These are phyloP conservation scores for Houttuynia cordata DNA, from an alignment of 164 flowering plant genomes.

Conservation along the genomic window DNA sequence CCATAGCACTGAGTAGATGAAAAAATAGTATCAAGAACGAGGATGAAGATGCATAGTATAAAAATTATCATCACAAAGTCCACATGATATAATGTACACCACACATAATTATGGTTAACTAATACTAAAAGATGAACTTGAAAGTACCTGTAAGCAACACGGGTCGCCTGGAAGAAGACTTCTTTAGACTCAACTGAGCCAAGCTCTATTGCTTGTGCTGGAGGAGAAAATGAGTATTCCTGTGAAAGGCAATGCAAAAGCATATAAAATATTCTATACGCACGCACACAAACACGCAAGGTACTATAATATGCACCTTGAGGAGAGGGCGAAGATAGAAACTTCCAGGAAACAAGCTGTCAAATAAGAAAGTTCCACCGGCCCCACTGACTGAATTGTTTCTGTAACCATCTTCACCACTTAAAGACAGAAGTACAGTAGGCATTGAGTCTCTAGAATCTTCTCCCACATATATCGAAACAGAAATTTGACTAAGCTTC, in stretches of 20 bases:
- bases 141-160: slow-evolving; percentile 88
- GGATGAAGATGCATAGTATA: background rate
- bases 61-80: background rate
- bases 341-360: slow-evolving; percentile 82
- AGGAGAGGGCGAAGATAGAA: slow-evolving; percentile 92
- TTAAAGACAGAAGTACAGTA: slow-evolving; percentile 72
- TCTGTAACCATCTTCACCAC: slow-evolving; percentile 95
- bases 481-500: slow-evolving; percentile 85
- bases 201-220: slow-evolving; percentile 89
- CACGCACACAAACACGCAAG: too few relatives aligned
- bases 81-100: background rate
- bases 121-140: background rate
- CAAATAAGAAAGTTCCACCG: slow-evolving; percentile 74
- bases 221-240: slow-evolving; percentile 96
- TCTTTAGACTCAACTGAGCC: slow-evolving; percentile 85
- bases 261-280: background rate
- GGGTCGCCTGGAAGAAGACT: slow-evolving; percentile 75
- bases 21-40: background rate
- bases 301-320: slow-evolving; percentile 38
- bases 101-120: background rate
- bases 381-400: slow-evolving; percentile 66
- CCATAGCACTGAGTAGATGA: slow-evolving; percentile 56
- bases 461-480: slow-evolving; percentile 44
- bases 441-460: slow-evolving; percentile 61
- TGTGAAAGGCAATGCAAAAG: slow-evolving; percentile 14